Evolutionary conservation across 345 rosid genomes (phyloP), one percentile per base, ranked within the genome.

Genomic region (Trapa incisa): DNA sequence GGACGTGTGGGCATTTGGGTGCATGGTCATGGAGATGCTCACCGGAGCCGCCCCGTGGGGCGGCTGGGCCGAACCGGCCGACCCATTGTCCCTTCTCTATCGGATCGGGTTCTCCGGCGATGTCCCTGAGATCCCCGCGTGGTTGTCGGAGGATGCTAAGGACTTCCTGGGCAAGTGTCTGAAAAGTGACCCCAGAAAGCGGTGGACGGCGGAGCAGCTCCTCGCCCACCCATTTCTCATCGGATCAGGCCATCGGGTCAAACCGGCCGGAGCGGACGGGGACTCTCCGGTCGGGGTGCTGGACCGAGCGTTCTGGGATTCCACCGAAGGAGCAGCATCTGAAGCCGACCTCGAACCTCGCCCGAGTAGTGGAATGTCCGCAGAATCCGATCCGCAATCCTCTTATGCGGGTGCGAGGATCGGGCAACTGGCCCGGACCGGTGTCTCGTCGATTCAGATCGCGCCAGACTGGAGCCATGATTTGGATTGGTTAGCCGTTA

Each of bases 1-100:
- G 64, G 98, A 93, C 65, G 78, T 93, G 32, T 93, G 98, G 98
- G 92, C 96, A 10, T 75, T 88, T 8, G 97, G 98, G 37, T 90
- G 98, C 68, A 73, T 78, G 66, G 67, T 87, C 71, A 74, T 90
- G 48, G 97, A 93, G 77, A 89, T 88, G 96, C 85, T 87, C 10
- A 88, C 87, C 0, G 97, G 98, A 54, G 74, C 35, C 42, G 77
- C 57, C 15, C 96, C 97, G 41, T 93, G 98, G 98, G 78, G 82
- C 14, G 86, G 81, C 77, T 22, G 79, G 63, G 71, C 72, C 47
- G 85, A 89, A 75, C 86, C 89, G 63, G 71, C 72, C 47, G 85
- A 89, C 75, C 86, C 89, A 2, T 86, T 85, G 0, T 81, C 96
- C 0, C 90, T 84, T 58, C 79, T 93, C 32, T 87, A 82, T 22